Evolutionary conservation across 2,329 filamentous ascomycete species (phyloP).

Genomic region (Colletotrichum siamense): DNA sequence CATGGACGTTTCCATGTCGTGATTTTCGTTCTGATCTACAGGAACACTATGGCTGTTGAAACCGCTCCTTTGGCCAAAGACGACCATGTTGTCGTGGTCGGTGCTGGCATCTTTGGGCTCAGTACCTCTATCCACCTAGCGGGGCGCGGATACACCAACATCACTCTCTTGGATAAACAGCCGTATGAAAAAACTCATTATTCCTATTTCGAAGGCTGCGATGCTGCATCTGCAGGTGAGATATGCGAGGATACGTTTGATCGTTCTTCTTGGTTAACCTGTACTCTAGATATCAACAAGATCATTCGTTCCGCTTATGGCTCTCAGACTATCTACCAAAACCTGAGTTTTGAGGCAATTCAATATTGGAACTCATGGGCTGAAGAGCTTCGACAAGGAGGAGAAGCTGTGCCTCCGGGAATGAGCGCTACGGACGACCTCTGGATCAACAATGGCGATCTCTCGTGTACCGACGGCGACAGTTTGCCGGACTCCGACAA

Average conservation of each 20-base stretch:
- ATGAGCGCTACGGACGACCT: slow-evolving; percentile 39
- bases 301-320: slow-evolving; percentile 21
- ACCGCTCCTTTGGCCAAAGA: neutral
- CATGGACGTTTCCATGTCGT: neutral
- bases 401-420: slow-evolving; percentile 36
- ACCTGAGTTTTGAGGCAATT: slow-evolving; percentile 47
- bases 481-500: slow-evolving; percentile 36
- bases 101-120: neutral
- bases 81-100: neutral
- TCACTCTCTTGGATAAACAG: slow-evolving; percentile 55
- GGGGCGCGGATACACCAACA: slow-evolving; percentile 46
- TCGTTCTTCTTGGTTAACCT: neutral
- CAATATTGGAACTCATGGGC: slow-evolving; percentile 51
- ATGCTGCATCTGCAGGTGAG: slow-evolving; percentile 47
- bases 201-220: slow-evolving; percentile 42
- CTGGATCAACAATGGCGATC: slow-evolving; percentile 42
- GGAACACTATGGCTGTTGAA: neutral
- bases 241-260: neutral
- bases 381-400: slow-evolving; percentile 32
- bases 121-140: neutral
- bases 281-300: neutral
- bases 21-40: neutral
- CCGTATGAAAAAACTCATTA: slow-evolving; percentile 43
- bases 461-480: slow-evolving; percentile 28
- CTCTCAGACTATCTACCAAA: slow-evolving; percentile 48